Conservation (phyloP, 306 rosid genomes). For the Crataegus laevigata region DNA sequence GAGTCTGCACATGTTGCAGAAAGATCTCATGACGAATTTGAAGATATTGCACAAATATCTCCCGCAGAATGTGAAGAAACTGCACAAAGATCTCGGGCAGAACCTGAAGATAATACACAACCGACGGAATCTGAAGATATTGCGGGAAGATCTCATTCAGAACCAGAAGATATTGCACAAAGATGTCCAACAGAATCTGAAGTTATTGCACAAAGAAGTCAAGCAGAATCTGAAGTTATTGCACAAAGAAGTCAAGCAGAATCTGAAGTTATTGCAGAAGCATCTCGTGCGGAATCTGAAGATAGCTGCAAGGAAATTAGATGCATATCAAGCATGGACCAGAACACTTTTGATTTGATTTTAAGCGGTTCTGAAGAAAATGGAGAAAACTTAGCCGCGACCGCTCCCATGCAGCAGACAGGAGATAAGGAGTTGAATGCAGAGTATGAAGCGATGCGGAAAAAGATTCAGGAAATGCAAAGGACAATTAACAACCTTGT, state of each 20-base stretch:
- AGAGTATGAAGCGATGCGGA: conserved; percentile 29
- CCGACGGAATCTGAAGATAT: conserved; percentile 19
- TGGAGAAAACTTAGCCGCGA: conserved; percentile 18
- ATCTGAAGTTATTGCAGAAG: background rate
- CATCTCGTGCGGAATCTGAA: background rate
- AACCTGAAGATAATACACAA: background rate
- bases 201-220: background rate
- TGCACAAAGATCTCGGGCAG: background rate
- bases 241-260: conserved; percentile 7
- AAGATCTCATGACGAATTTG: conserved; percentile 20
- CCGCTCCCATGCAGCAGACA: background rate
- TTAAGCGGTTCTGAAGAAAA: conserved; percentile 30
- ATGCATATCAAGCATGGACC: conserved; percentile 23
- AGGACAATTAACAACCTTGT: conserved; percentile 33
- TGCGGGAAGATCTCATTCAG: conserved; percentile 6
- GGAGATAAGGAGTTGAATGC: conserved; percentile 16
- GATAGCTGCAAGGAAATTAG: conserved; percentile 43
- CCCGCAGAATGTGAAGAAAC: background rate
- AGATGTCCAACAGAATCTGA: background rate
- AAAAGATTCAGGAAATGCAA: conserved; percentile 33
- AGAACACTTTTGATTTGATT: background rate
- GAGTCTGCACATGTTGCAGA: background rate
- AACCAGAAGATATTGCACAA: background rate
- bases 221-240: conserved; percentile 21
- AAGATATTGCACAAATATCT: conserved; percentile 22